Base-by-base conservation (phyloP, 2,329 filamentous ascomycete species). In the Cephalotrichum gorgonifer region DNA sequence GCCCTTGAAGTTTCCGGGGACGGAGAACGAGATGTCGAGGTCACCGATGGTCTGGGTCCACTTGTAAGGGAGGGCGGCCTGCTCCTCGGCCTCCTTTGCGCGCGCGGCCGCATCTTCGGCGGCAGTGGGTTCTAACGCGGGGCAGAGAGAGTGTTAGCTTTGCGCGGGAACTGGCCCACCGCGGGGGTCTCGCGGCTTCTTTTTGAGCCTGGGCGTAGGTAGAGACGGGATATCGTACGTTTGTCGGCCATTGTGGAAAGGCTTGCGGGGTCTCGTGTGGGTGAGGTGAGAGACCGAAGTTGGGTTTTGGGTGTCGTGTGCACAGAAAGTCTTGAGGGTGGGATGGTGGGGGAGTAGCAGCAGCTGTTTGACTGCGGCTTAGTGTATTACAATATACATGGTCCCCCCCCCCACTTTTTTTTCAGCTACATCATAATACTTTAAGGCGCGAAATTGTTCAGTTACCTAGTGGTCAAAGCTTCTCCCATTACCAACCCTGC, bases 1-100 rank as follows among this genome's bases (percentile, higher is more conserved):
- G 35, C 82, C 88, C 69, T 94, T 94, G 57, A 91, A 72, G 65
- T 90, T 95, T 23, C 77, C 85, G 0, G 91, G 85, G 1, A 98
- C 81, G 26, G 78, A 72, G 51, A 94, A 76, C 46, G 77, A 84
- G 59, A 97, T 70, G 62, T 95, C 88, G 52, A 96, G 71, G 62
- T 97, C 93, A 57, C 76, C 76, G 64, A 98, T 95, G 23, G 86
- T 90, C 71, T 98, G 93, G 11, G 79, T 86, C 93, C 93, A 98
- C 71, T 94, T 93, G 81, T 98, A 98, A 1, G 93, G 93, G 39
- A 98, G 82, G 23, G 84, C 79, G 39, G 83, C 85, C 73, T 98
- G 93, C 71, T 98, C 93, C 58, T 83, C 85, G 50, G 78, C 74
- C 71, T 98, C 89, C 64, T 84, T 83, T 53, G 81, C 83, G 55